Conservation (phyloP, 768 basidiomycete species). For the Naganishia onofrii region DNA sequence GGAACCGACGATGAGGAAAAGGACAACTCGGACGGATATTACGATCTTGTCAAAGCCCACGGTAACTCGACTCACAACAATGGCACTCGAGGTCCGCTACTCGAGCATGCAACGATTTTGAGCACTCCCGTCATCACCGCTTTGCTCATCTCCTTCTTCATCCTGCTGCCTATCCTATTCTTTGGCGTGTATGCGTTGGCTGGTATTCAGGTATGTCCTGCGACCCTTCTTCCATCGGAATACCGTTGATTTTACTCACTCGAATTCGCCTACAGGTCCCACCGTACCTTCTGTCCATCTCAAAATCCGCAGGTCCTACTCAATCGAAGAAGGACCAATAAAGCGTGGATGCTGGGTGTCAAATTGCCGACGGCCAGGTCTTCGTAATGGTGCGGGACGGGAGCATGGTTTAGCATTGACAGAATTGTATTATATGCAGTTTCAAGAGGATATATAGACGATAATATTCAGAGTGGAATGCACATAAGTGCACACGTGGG, state of each 20-base stretch:
- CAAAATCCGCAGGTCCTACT: not conserved
- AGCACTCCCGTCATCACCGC: slow-evolving; percentile 48
- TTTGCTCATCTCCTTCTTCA: slow-evolving; percentile 41
- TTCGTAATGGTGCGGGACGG: not conserved
- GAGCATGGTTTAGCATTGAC: not conserved
- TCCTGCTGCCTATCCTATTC: slow-evolving; percentile 45
- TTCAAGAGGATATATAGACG: too few relatives aligned
- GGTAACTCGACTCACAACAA: slow-evolving; percentile 12
- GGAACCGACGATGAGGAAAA: too few relatives aligned
- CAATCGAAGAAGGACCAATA: slow-evolving; percentile 4
- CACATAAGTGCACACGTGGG: too few relatives aligned
- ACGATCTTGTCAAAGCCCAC: slow-evolving; percentile 14
- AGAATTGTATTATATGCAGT: not conserved
- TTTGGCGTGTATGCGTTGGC: slow-evolving; percentile 43
- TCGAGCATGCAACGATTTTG: slow-evolving; percentile 42
- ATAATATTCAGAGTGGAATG: too few relatives aligned
- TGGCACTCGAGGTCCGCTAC: slow-evolving; percentile 38
- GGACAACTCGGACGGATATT: slow-evolving; percentile 27
- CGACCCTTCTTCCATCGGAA: too few relatives aligned
- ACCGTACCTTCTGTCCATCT: not conserved
- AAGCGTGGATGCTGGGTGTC: not conserved
- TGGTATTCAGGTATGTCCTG: slow-evolving; percentile 43
- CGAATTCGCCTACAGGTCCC: not conserved
- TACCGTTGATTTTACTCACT: not conserved
- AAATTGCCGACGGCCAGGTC: not conserved